Conservation (phyloP, 345 rosid species). For the Murraya koenigii region DNA sequence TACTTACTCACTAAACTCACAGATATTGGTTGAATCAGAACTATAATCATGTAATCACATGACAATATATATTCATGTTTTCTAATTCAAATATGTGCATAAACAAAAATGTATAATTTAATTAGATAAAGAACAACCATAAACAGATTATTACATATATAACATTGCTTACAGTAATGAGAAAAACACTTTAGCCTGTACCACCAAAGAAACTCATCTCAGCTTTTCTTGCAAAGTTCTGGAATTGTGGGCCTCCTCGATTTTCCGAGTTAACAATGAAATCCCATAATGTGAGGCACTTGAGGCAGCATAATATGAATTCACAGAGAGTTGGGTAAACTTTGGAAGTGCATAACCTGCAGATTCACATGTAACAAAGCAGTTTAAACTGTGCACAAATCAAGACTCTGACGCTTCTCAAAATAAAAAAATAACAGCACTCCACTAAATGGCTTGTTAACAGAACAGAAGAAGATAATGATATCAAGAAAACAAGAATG, state of each 20-base stretch:
- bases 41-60: not conserved
- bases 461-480: not conserved
- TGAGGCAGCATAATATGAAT: constrained; percentile 87
- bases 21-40: not conserved
- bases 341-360: constrained; percentile 79
- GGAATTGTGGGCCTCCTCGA: constrained; percentile 62
- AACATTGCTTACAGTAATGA: not conserved
- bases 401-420: not conserved
- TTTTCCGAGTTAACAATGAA: constrained; percentile 69
- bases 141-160: not conserved
- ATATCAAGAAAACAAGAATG: not conserved
- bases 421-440: not conserved
- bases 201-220: constrained; percentile 30
- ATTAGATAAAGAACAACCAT: not conserved
- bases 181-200: constrained; percentile 9
- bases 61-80: not conserved
- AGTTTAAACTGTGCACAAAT: constrained; percentile 7
- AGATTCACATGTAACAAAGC: constrained; percentile 21
- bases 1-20: not conserved
- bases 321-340: constrained; percentile 80
- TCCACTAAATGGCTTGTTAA: not conserved
- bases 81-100: too few species aligned
- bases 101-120: not conserved
- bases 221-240: constrained; percentile 41
- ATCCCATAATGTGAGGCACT: constrained; percentile 92